phyloP scores from a whole-genome alignment of 768 basidiomycete genomes.

The Tricholoma bakamatsutake region DNA sequence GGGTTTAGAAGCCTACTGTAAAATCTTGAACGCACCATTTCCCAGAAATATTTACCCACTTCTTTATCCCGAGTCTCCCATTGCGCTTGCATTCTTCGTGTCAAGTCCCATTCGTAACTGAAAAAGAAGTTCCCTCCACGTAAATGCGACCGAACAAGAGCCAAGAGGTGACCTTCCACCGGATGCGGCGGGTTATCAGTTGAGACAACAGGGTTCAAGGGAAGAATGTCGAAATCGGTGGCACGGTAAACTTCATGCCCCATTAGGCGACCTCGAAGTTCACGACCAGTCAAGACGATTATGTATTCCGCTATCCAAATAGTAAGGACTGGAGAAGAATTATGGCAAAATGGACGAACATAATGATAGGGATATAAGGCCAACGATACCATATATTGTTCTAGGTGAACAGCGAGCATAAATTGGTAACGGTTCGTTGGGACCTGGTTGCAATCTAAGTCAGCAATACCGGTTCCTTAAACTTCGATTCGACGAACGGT shows the following conservation, averaged over 20 bases:
- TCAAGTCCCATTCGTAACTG: constrained; percentile 88
- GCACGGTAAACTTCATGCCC: constrained; percentile 86
- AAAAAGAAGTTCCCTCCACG: constrained; percentile 79
- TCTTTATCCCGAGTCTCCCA: constrained; percentile 51
- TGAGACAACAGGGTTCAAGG: constrained; percentile 68
- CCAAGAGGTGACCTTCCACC: constrained; percentile 83
- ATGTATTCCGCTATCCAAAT: constrained; percentile 81
- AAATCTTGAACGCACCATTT: constrained; percentile 48
- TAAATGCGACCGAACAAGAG: constrained; percentile 82
- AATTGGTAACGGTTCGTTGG: constrained; percentile 46
- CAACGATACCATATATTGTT: constrained; percentile 70
- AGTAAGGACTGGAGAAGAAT: background rate
- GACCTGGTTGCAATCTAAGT: constrained; percentile 30
- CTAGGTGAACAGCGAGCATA: constrained; percentile 56
- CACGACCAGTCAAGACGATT: constrained; percentile 80
- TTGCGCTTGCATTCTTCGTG: constrained; percentile 81
- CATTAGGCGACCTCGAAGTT: constrained; percentile 71
- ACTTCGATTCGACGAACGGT: constrained; percentile 38
- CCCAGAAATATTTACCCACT: constrained; percentile 60
- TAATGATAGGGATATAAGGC: constrained; percentile 69
- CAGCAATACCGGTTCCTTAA: constrained; percentile 2
- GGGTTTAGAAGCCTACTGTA: background rate
- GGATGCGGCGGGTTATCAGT: constrained; percentile 69
- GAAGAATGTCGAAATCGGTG: constrained; percentile 87
- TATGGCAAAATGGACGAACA: constrained; percentile 33